These are phyloP conservation scores for Cladophialophora bantiana DNA, from an alignment of 2,329 filamentous ascomycete genomes.

Conservation along the genomic window DNA sequence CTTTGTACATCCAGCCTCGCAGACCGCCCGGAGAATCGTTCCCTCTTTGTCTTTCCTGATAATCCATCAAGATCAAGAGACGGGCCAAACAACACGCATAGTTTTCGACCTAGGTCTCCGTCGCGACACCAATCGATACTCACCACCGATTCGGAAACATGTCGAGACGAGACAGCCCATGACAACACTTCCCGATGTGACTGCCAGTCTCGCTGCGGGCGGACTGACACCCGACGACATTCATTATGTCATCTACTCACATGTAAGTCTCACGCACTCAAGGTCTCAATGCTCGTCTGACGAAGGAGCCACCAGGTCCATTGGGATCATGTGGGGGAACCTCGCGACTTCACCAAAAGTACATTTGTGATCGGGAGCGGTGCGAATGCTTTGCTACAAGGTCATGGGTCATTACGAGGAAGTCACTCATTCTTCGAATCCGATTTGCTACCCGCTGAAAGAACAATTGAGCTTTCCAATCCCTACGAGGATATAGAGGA, in stretches of 20 bases:
- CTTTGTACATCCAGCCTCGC: conserved; percentile 41
- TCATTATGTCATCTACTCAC: conserved; percentile 51
- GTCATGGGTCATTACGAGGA: conserved; percentile 32
- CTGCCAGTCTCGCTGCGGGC: conserved; percentile 46
- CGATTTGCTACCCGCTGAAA: conserved; percentile 35
- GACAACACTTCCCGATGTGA: conserved; percentile 40
- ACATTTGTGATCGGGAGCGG: conserved; percentile 49
- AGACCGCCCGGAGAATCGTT: conserved; percentile 40
- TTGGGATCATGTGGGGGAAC: conserved; percentile 47
- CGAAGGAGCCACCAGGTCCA: conserved; percentile 43
- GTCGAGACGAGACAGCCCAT: conserved; percentile 41
- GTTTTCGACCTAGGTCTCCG: conserved; percentile 45
- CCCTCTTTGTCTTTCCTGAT: conserved; percentile 46
- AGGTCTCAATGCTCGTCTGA: neutral
- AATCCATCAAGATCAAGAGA: conserved; percentile 36
- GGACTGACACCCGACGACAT: conserved; percentile 49
- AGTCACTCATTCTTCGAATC: conserved; percentile 42
- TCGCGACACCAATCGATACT: conserved; percentile 38
- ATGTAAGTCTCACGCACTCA: conserved; percentile 43
- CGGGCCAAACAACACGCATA: conserved; percentile 38
- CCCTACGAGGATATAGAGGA: conserved; percentile 30
- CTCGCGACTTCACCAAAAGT: conserved; percentile 47
- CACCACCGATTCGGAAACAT: conserved; percentile 41
- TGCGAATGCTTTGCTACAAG: conserved; percentile 30
- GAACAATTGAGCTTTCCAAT: conserved; percentile 40